A percentile compares a stretch with the other conserved stretches of the same genome.
Conservation (phyloP, 371 early-diverging fungal species). For the Mucor indicus region DNA sequence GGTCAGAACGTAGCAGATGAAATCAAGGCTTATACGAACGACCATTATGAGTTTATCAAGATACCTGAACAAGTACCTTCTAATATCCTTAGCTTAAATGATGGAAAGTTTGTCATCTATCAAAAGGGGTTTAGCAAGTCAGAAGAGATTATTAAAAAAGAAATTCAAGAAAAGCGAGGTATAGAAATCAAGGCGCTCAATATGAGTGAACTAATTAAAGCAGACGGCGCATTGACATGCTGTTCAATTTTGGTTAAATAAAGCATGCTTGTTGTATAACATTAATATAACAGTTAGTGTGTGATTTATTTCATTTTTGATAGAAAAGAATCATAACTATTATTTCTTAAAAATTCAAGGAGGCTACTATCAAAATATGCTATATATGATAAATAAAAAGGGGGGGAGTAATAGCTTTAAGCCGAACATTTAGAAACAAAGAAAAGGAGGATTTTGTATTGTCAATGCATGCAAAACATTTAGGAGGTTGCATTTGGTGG, state of each 20-base stretch:
- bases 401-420: neutral
- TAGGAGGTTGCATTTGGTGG: neutral
- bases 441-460: neutral
- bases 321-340: too few relatives aligned
- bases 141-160: slow-evolving; percentile 14
- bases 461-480: slow-evolving; percentile 16
- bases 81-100: slow-evolving; percentile 28
- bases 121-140: slow-evolving; percentile 24
- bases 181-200: slow-evolving; percentile 13
- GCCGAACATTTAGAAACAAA: neutral
- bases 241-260: slow-evolving; percentile 31
- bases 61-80: slow-evolving; percentile 33
- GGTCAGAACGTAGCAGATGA: slow-evolving; percentile 16
- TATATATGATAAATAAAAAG: neutral
- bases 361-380: too few relatives aligned
- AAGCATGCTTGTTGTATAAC: neutral
- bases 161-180: slow-evolving; percentile 10
- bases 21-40: slow-evolving; percentile 9
- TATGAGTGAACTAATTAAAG: slow-evolving; percentile 37
- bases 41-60: slow-evolving; percentile 17
- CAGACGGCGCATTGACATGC: slow-evolving; percentile 36
- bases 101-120: slow-evolving; percentile 18
- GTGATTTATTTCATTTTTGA: too few relatives aligned
- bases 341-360: too few relatives aligned
- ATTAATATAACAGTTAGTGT: too few relatives aligned